Evolutionary conservation across 768 basidiomycete genomes (phyloP), one percentile per base, ranked within the genome.

Genomic region (Lepiota venenata): DNA sequence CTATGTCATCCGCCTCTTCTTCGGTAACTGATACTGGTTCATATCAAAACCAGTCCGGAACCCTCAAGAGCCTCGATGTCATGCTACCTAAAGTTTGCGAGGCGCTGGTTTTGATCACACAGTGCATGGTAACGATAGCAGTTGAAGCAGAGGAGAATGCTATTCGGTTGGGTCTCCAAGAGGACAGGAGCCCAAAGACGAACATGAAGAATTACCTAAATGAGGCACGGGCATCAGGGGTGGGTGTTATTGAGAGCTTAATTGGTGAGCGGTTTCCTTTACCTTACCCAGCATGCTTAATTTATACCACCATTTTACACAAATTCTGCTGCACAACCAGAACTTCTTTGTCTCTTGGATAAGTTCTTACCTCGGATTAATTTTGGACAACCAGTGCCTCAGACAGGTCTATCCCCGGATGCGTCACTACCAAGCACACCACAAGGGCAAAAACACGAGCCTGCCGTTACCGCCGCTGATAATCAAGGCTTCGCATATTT

Each of bases 341-440:
- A 84, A 58, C 74, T 89, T 4, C 78, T 96, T 14, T 79, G 81
- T 12, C 70, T 85, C n/a, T 73, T 95, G 15, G 88, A 95, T 63
- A 55, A 70, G n/a, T 89, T 96, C 64, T 76, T 94, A 21, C 94
- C 93, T 7, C 83, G 91, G 12, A 86, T 94, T 56, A 85, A 89
- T 59, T 88, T 93, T 63, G 85, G 87, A 41, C 86, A 82, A 66
- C 76, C 82, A 2, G 75, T 87, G 16, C 59, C 60, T 18, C 62
- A 60, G 43, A 60, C 65, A 43, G 66, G 62, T 48, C 57, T 64
- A 48, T 59, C 63, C 42, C 58, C 66, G 20, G 56, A 62, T 42
- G 64, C 66, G 48, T 58, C 66, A 21, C 56, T 62, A 10, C 22
- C 46, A 60, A 62, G 66, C 49, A 64, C 66, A 51, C 60, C 66